These are phyloP conservation scores for Pythium aristosporum DNA, from an alignment of 352 stramenopile species.

Conservation along the genomic window DNA sequence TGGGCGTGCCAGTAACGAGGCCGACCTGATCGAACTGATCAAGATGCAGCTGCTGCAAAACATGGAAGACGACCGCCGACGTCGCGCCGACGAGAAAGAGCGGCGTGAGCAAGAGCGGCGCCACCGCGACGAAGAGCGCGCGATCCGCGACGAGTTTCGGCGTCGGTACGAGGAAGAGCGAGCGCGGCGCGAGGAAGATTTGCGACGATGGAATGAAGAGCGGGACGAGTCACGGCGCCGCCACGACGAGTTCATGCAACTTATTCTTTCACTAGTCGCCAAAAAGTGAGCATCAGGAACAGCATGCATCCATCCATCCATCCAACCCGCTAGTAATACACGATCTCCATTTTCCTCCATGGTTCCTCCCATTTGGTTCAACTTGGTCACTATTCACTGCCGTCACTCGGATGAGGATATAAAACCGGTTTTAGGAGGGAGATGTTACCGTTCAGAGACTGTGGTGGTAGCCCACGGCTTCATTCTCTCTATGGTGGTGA, in stretches of 20 bases:
- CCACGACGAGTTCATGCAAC: constrained; percentile 27
- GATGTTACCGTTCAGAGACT: constrained; percentile 14
- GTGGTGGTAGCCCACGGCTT: constrained; percentile 13
- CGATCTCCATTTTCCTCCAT: background rate
- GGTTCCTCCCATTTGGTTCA: background rate
- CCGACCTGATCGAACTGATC: constrained; percentile 23
- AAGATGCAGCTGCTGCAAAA: constrained; percentile 27
- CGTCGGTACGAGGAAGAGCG: constrained; percentile 27
- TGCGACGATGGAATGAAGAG: constrained; percentile 23
- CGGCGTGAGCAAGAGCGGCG: constrained; percentile 21
- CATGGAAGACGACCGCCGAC: constrained; percentile 21
- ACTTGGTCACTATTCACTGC: background rate
- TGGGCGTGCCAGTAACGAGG: background rate
- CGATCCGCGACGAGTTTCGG: constrained; percentile 22
- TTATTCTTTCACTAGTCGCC: constrained; percentile 22
- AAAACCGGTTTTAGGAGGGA: constrained; percentile 7
- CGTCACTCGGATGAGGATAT: background rate
- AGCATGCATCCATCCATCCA: no score
- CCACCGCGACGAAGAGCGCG: constrained; percentile 21
- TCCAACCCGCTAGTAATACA: no score
- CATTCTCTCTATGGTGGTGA: constrained; percentile 15
- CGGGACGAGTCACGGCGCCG: constrained; percentile 20
- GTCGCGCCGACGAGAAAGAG: constrained; percentile 14
- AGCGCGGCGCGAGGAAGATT: constrained; percentile 17
- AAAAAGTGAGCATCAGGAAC: constrained; percentile 17